Evolutionary conservation across 805 yeast genomes (phyloP).

Genomic region (Candida chauliodis): DNA sequence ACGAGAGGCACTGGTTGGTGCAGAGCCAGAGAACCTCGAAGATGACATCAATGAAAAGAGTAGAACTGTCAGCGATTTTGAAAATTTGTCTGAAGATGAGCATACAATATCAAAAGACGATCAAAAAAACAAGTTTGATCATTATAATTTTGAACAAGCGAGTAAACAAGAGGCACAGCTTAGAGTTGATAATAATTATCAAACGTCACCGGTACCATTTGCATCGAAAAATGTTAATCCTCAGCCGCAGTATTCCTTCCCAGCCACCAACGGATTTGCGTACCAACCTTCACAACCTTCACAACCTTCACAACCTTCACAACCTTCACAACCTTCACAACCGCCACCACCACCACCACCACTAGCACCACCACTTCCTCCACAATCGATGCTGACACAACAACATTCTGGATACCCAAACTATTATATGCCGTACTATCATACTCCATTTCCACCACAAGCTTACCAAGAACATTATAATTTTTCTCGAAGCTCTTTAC

Average conservation of each 20-base stretch:
- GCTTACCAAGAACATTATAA: slow-evolving; percentile 1
- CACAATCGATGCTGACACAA: background rate
- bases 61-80: slow-evolving; percentile 2
- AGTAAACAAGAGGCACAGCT: too few relatives aligned
- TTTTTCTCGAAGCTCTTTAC: slow-evolving; percentile 2
- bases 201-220: too few relatives aligned
- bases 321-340: too few relatives aligned
- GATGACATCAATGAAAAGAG: slow-evolving; percentile 4
- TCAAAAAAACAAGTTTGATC: too few relatives aligned
- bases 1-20: background rate
- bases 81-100: slow-evolving; percentile 2
- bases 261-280: too few relatives aligned
- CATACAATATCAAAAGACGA: background rate
- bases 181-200: too few relatives aligned
- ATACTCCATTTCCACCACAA: background rate
- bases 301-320: too few relatives aligned
- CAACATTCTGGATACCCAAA: background rate
- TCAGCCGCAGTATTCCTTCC: too few relatives aligned
- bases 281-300: too few relatives aligned
- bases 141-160: too few relatives aligned
- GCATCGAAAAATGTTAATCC: too few relatives aligned
- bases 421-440: background rate
- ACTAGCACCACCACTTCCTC: background rate
- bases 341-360: background rate
- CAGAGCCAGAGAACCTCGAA: background rate